Evolutionary conservation across 192 early-diverging fungal genomes (phyloP), one percentile per base, ranked within the genome.

Genomic region (Coemansia guatemalensis): DNA sequence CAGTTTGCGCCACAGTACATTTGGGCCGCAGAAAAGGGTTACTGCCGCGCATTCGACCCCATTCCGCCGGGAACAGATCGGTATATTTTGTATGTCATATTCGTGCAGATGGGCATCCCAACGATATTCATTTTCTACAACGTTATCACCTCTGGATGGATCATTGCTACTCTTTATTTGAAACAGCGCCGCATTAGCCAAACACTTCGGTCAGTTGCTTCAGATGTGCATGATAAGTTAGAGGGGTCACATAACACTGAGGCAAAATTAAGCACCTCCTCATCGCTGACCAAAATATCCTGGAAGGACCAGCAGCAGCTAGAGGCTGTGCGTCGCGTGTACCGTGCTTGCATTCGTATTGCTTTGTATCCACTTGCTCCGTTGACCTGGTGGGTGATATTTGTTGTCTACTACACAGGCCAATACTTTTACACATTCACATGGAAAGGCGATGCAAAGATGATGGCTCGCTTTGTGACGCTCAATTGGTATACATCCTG

Each of bases 291-390:
- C 17, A 5, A 8, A 14, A 39, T 75, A 12, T 33, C 67, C n/a
- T 20, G 29, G 17, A 62, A 62, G 33, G 73, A 75, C 2, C 23
- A 49, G 26, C 54, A 59, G 6, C 73, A 67, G 25, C 64, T 75
- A 11, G 47, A 53, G 44, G 60, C 68, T n/a, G 64, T 69, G 24
- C 68, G 61, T 57, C 67, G 35, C 26, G 68, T 76, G 35, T 67
- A 76, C 53, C 44, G 53, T 9, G 68, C 74, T 12, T 66, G 64
- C 23, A 76, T 76, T 17, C 68, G 74, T n/a, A 76, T 76, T 48
- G 74, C 74, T 3, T 53, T 71, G 4, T 76, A 76, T 54, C 68
- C 74, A 1, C 41, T 71, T 44, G 64, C 61, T 8, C 74, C 69
- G 26, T 1, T 77, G 0, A 20, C 48, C 18, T 71, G 69, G 65